phyloP scores from a whole-genome alignment of 192 early-diverging fungal genomes.

The Rhizophagus prolifer region DNA sequence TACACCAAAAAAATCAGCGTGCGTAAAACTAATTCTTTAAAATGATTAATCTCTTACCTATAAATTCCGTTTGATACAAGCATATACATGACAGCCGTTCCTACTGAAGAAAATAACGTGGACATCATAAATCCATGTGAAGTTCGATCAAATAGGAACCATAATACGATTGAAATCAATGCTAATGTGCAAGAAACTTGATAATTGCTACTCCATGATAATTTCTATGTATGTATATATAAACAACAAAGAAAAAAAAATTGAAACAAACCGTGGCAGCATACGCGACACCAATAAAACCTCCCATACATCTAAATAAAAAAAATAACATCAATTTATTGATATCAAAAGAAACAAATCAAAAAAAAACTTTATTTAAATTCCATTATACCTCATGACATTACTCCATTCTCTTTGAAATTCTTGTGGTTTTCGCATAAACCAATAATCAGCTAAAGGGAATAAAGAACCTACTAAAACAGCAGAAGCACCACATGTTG shows the following conservation, averaged over 20 bases:
- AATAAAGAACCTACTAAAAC: conserved; percentile 60
- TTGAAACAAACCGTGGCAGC: conserved; percentile 48
- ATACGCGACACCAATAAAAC: conserved; percentile 63
- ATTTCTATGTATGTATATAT: conserved; percentile 35
- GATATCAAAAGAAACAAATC: background rate
- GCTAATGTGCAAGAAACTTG: conserved; percentile 62
- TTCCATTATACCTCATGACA: conserved; percentile 49
- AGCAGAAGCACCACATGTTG: conserved; percentile 59
- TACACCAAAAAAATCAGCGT: conserved; percentile 69
- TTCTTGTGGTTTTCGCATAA: conserved; percentile 41
- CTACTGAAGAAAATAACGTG: conserved; percentile 51
- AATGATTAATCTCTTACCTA: conserved; percentile 42
- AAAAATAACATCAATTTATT: background rate
- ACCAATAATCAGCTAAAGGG: conserved; percentile 54
- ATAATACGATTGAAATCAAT: conserved; percentile 59
- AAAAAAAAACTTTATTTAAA: background rate
- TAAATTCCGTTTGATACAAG: conserved; percentile 62
- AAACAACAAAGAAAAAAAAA: background rate
- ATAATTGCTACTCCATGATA: conserved; percentile 57
- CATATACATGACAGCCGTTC: conserved; percentile 56
- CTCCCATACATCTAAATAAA: conserved; percentile 42
- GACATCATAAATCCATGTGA: conserved; percentile 64
- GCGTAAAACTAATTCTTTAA: conserved; percentile 51
- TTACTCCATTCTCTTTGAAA: conserved; percentile 54
- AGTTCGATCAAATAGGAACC: conserved; percentile 75